These are phyloP conservation scores for Torrubiella hemipterigena DNA, from an alignment of 2,329 filamentous ascomycete species.

Conservation along the genomic window DNA sequence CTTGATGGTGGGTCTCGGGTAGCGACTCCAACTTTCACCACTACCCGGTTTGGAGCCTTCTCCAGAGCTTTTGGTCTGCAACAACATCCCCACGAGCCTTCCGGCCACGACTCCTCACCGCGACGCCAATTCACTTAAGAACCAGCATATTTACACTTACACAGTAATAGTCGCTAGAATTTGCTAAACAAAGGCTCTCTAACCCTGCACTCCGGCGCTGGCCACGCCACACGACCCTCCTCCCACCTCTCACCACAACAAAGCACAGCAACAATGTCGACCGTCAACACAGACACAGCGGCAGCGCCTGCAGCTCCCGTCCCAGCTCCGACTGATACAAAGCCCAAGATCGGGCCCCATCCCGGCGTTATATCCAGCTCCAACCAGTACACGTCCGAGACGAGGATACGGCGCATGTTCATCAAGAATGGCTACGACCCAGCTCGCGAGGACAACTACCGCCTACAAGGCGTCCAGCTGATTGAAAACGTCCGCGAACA, in stretches of 20 bases:
- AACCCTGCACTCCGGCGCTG: not conserved
- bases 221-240: not conserved
- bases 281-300: no score
- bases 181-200: not conserved
- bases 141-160: no score
- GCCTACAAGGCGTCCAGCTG: conserved; percentile 77
- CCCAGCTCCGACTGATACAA: not conserved
- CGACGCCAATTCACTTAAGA: no score
- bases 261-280: no score
- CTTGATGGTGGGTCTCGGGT: no score
- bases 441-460: conserved; percentile 66
- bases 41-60: no score
- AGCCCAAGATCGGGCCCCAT: conserved; percentile 24
- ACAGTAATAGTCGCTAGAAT: no score
- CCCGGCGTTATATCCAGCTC: conserved; percentile 37
- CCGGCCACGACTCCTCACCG: no score
- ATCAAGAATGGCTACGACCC: conserved; percentile 58
- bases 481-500: conserved; percentile 74
- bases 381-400: conserved; percentile 70
- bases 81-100: no score
- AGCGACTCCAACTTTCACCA: no score
- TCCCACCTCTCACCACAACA: no score
- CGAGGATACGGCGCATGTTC: conserved; percentile 64
- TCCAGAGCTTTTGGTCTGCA: no score
- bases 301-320: not conserved